Conservation (phyloP, 2,329 filamentous ascomycete genomes). For the Hymenotorrendiella dingleyae region DNA sequence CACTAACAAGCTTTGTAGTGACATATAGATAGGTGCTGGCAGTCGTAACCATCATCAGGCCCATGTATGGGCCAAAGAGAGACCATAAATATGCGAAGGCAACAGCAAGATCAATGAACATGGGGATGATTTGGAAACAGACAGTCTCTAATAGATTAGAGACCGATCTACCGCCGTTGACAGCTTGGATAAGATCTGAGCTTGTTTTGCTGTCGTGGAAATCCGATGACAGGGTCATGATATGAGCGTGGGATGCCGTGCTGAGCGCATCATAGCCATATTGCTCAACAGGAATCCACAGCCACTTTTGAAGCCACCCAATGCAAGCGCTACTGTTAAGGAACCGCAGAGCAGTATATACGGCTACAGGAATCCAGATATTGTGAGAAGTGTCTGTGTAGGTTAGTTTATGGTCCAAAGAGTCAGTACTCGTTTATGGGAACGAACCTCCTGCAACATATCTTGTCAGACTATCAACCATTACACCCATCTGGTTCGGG, state of each 20-base stretch:
- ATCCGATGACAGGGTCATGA: slow-evolving; percentile 64
- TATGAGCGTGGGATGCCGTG: slow-evolving; percentile 57
- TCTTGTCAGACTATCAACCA: slow-evolving; percentile 62
- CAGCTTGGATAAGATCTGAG: slow-evolving; percentile 57
- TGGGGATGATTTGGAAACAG: slow-evolving; percentile 55
- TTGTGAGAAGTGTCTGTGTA: slow-evolving; percentile 31
- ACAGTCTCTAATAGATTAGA: slow-evolving; percentile 54
- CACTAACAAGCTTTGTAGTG: slow-evolving; percentile 34
- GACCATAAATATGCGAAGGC: slow-evolving; percentile 55
- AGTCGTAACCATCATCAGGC: slow-evolving; percentile 41
- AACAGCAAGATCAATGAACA: slow-evolving; percentile 54
- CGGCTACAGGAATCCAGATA: slow-evolving; percentile 46
- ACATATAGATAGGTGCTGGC: slow-evolving; percentile 47
- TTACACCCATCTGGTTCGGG: slow-evolving; percentile 74
- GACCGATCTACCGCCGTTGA: slow-evolving; percentile 57
- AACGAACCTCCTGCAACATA: slow-evolving; percentile 28
- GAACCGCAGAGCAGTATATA: slow-evolving; percentile 45
- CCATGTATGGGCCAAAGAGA: slow-evolving; percentile 58
- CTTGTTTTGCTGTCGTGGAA: slow-evolving; percentile 63
- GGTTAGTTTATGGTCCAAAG: slow-evolving; percentile 5
- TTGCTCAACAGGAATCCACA: slow-evolving; percentile 50
- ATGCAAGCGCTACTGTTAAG: slow-evolving; percentile 47
- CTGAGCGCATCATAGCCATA: slow-evolving; percentile 52
- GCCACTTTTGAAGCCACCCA: slow-evolving; percentile 41
- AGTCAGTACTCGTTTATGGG: neutral